Percentiles rank a stretch among this genome's conserved stretches.
These are phyloP conservation scores for Colletotrichum incanum DNA, from an alignment of 2,329 filamentous ascomycete species.

Conservation along the genomic window DNA sequence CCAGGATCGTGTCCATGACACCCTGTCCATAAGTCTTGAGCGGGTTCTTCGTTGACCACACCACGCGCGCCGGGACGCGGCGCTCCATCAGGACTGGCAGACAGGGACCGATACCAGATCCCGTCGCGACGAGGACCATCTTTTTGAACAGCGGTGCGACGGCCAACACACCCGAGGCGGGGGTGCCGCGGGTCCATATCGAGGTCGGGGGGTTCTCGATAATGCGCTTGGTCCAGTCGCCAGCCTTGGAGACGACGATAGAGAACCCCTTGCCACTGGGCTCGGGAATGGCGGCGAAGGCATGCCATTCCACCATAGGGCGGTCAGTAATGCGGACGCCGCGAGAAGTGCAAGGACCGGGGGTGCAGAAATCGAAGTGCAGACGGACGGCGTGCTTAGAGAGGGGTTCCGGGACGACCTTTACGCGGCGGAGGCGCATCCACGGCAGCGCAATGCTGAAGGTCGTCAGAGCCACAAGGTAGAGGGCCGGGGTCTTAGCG, in stretches of 20 bases:
- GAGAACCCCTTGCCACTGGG: slow-evolving; percentile 72
- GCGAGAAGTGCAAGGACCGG: slow-evolving; percentile 56
- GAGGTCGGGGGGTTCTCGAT: slow-evolving; percentile 74
- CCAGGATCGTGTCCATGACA: slow-evolving; percentile 70
- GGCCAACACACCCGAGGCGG: slow-evolving; percentile 77
- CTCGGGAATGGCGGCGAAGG: slow-evolving; percentile 81
- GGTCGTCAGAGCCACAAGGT: slow-evolving; percentile 78
- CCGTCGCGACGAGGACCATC: slow-evolving; percentile 78
- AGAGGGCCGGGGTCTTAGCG: slow-evolving; percentile 67
- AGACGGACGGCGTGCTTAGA: slow-evolving; percentile 82
- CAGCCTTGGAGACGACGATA: slow-evolving; percentile 79
- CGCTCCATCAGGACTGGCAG: slow-evolving; percentile 71
- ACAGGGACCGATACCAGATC: slow-evolving; percentile 81
- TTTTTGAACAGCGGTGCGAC: slow-evolving; percentile 77
- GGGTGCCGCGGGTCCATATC: slow-evolving; percentile 79
- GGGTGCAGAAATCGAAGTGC: slow-evolving; percentile 77
- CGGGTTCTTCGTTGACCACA: slow-evolving; percentile 79
- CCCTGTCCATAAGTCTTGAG: slow-evolving; percentile 73
- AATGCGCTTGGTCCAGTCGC: slow-evolving; percentile 79
- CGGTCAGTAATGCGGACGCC: slow-evolving; percentile 71
- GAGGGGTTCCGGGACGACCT: slow-evolving; percentile 77
- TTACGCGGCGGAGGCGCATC: slow-evolving; percentile 78
- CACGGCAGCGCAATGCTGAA: slow-evolving; percentile 80
- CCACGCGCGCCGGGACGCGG: slow-evolving; percentile 69
- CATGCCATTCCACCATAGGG: slow-evolving; percentile 81